A percentile compares a stretch with the other conserved stretches of the same genome.
phyloP scores from a whole-genome alignment of 192 early-diverging fungal genomes.

The Coemansia sp. region DNA sequence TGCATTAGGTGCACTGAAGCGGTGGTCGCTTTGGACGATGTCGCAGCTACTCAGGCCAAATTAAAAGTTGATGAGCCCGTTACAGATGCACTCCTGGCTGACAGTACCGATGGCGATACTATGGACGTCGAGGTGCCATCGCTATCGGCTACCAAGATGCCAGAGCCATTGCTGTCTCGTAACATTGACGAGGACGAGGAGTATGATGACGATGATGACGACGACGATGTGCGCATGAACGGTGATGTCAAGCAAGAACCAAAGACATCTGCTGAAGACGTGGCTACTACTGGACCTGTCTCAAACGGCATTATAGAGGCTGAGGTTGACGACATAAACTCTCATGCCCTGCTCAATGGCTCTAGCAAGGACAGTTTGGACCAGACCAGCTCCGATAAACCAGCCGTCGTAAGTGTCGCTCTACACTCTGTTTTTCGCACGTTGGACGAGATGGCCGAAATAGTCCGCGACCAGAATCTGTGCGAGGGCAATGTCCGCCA shows the following conservation, averaged over 20 bases:
- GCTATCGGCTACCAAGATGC: conserved; percentile 2
- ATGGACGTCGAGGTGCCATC: conserved; percentile 18
- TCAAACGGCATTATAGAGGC: neutral
- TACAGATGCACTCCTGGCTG: neutral
- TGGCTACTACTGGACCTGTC: neutral
- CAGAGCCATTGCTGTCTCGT: conserved; percentile 20
- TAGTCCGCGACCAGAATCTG: conserved; percentile 39
- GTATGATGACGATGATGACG: conserved; percentile 47
- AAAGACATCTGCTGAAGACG: neutral
- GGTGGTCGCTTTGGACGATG: conserved; percentile 11
- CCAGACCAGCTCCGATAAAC: neutral
- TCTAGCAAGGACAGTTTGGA: neutral
- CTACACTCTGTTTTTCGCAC: conserved; percentile 42
- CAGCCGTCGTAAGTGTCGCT: conserved; percentile 11
- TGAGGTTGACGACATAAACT: neutral
- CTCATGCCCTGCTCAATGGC: conserved; percentile 3
- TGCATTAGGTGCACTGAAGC: conserved; percentile 34
- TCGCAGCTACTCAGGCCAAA: conserved; percentile 4
- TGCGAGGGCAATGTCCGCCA: conserved; percentile 29
- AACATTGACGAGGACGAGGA: conserved; percentile 54
- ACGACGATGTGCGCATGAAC: neutral
- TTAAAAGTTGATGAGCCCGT: neutral
- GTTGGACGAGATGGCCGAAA: conserved; percentile 49
- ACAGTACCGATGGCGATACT: neutral
- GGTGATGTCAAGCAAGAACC: neutral